phyloP scores from a whole-genome alignment of 805 yeast genomes.

The Saccharomycopsis sp. region DNA sequence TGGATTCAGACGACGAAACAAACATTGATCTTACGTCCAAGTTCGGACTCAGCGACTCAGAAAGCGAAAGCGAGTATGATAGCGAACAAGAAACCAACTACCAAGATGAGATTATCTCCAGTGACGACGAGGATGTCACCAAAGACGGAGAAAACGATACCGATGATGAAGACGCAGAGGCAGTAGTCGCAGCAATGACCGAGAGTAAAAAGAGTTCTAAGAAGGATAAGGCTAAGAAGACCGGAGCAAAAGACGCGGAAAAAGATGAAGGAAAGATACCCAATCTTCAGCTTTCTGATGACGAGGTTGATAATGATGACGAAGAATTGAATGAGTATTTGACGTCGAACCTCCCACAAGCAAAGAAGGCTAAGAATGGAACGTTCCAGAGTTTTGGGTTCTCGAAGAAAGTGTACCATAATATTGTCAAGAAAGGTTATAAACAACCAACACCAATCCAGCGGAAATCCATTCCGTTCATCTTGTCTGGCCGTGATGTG shows the following conservation, averaged over 20 bases:
- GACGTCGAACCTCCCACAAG: conserved; percentile 33
- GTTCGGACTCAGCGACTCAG: conserved; percentile 34
- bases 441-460: conserved; percentile 97
- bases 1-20: conserved; percentile 4
- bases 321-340: conserved; percentile 43
- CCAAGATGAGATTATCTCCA: conserved; percentile 48
- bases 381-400: conserved; percentile 88
- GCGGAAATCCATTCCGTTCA: conserved; percentile 87
- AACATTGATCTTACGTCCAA: not conserved
- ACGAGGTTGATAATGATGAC: conserved; percentile 39
- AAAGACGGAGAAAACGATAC: conserved; percentile 29
- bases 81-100: conserved; percentile 31
- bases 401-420: conserved; percentile 60
- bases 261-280: conserved; percentile 34
- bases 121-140: conserved; percentile 36
- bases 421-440: conserved; percentile 79
- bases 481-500: conserved; percentile 82
- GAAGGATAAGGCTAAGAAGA: conserved; percentile 25
- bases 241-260: conserved; percentile 19
- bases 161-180: conserved; percentile 20
- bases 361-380: conserved; percentile 64
- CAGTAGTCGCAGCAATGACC: conserved; percentile 16
- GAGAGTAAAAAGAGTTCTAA: conserved; percentile 25
- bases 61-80: conserved; percentile 26
- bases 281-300: conserved; percentile 46